Conservation (phyloP, 257 asterid species). For the Forsythia suspensa region DNA sequence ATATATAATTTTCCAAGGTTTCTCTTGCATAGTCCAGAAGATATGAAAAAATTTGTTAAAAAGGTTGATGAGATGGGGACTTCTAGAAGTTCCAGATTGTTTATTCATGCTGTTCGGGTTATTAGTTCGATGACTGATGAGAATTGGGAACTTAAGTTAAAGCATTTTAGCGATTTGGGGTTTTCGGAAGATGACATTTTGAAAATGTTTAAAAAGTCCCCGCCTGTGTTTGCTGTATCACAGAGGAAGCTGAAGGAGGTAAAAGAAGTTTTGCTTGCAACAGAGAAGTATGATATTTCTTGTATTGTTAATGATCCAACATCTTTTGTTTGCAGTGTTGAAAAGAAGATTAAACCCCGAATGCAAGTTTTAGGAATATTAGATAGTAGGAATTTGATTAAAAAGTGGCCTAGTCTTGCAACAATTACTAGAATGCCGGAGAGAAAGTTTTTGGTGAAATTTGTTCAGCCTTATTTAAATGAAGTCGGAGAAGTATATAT, state of each 20-base stretch:
- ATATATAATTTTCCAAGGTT: conserved; percentile 25
- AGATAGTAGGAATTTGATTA: conserved; percentile 22
- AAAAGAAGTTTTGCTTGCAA: conserved; percentile 16
- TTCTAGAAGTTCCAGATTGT: conserved; percentile 11
- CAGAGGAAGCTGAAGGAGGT: conserved; percentile 21
- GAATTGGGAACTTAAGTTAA: conserved; percentile 22
- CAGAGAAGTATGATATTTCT: conserved; percentile 22
- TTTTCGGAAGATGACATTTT: conserved; percentile 21
- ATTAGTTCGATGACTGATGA: conserved; percentile 21
- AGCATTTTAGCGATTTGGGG: conserved; percentile 20
- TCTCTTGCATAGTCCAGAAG: conserved; percentile 29
- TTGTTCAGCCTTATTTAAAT: conserved; percentile 19
- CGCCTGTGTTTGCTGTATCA: conserved; percentile 17
- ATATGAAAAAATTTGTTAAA: conserved; percentile 26
- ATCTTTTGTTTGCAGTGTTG: conserved; percentile 20
- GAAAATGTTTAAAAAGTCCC: conserved; percentile 16
- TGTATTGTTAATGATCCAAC: conserved; percentile 12
- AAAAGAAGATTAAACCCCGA: conserved; percentile 22
- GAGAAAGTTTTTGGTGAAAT: conserved; percentile 11
- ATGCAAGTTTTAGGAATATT: conserved; percentile 16
- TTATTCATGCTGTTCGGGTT: conserved; percentile 20
- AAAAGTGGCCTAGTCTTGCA: background rate
- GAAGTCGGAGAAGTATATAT: conserved; percentile 20
- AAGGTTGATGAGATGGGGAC: conserved; percentile 28
- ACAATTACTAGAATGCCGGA: background rate